A percentile compares a stretch with the other conserved stretches of the same genome.
phyloP scores from a whole-genome alignment of 352 stramenopile genomes.

The Phytophthora citrophthora region DNA sequence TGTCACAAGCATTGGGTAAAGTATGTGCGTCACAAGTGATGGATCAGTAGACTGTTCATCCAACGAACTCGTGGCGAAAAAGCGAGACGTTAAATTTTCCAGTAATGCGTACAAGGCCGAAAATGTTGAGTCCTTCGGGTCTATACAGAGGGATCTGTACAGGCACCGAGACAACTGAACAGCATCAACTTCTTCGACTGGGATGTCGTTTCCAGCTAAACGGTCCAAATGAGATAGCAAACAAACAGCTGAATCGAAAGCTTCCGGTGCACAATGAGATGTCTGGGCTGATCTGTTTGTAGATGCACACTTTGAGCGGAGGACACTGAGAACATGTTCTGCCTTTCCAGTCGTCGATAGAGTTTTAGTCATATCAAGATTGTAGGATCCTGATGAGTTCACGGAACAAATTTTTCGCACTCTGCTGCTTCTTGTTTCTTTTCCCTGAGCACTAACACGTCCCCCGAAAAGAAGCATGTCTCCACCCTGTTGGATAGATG shows the following conservation, averaged over 20 bases:
- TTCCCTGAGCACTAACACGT: slow-evolving; percentile 33
- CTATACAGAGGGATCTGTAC: slow-evolving; percentile 83
- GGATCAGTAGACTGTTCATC: slow-evolving; percentile 20
- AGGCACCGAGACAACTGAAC: slow-evolving; percentile 81
- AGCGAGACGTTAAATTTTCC: slow-evolving; percentile 37
- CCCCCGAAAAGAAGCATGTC: slow-evolving; percentile 60
- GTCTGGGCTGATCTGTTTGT: slow-evolving; percentile 34
- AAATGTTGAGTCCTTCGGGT: slow-evolving; percentile 80
- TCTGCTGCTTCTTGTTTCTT: slow-evolving; percentile 22
- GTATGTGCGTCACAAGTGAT: slow-evolving; percentile 40
- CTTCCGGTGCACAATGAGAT: slow-evolving; percentile 48
- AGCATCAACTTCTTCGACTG: slow-evolving; percentile 73
- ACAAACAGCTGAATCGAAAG: slow-evolving; percentile 73
- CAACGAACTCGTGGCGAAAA: slow-evolving; percentile 25
- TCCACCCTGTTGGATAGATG: slow-evolving; percentile 20
- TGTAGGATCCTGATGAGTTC: slow-evolving; percentile 50
- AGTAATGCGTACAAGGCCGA: slow-evolving; percentile 63
- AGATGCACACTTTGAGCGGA: slow-evolving; percentile 55
- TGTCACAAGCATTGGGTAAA: slow-evolving; percentile 81
- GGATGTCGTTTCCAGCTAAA: slow-evolving; percentile 76
- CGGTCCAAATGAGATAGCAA: slow-evolving; percentile 82
- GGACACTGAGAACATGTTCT: slow-evolving; percentile 48
- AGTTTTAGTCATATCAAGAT: slow-evolving; percentile 50
- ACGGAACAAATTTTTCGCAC: slow-evolving; percentile 41
- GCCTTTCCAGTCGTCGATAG: slow-evolving; percentile 66